Base-by-base conservation (phyloP, 108 stramenopile species). In the Fistulifera pelliculosa region DNA sequence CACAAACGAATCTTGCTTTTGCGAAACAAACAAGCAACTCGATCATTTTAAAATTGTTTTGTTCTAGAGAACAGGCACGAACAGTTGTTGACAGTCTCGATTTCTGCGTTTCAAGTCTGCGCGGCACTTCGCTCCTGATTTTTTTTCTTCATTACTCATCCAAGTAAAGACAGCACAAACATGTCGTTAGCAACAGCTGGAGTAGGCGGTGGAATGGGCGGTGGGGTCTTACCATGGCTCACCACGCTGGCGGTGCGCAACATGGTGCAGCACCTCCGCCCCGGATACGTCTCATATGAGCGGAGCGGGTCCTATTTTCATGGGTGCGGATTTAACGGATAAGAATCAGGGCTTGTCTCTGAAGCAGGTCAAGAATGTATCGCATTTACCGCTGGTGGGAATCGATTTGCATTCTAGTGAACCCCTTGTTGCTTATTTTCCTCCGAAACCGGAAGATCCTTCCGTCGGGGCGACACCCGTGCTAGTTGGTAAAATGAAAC, bases 171-270 rank as follows among this genome's bases (percentile, higher is more conserved):
- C 3, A 16, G 3, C 5, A 17, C 15, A 61, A 70, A 16, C 61
- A 91, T 91, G 90, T 82, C 84, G 52, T 77, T 91, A 67, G 85
- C 90, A 66, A 76, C 85, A 15, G 58, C 68, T 7, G 71, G 71
- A 43, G 75, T 63, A 41, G 69, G 61, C 19, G 76, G 75, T 38
- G 49, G 41, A 10, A 56, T 27, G 18, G 74, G 60, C 18, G 70
- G 64, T 25, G 74, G 60, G 81, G 65, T 17, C 81, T 71, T 52
- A 51, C 72, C 61, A 76, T 81, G 68, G 72, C 80, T 17, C 69
- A 77, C 49, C 73, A 80, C 52, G 83, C 77, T 54, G 66, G 76
- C 54, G 80, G 66, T 13, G 58, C 54, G 38, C 66, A 71, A 25
- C 43, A 48, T 64, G 62, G 52, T 15, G 49, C 21, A 14, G 64